Base-by-base conservation (phyloP, 1,284 basidiomycete species). In the Apiotrichum sp. region DNA sequence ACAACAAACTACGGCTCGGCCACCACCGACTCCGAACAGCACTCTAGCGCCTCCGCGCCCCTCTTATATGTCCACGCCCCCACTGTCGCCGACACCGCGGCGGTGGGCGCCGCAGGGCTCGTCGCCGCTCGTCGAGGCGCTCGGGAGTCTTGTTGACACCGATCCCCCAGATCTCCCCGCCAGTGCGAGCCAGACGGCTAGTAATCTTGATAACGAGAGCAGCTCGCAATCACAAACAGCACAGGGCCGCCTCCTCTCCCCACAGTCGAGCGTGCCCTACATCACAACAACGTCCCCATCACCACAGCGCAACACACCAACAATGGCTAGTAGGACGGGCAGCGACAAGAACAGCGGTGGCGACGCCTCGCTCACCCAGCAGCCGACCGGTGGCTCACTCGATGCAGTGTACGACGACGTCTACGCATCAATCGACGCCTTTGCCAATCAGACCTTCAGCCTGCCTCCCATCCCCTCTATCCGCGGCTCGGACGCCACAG, bases 231-330 rank as follows among this genome's bases (percentile, higher is more conserved):
- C 10, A n/a, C 40, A 41, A 41, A 9, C 9, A 41, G n/a, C 40
- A 41, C 11, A 41, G 6, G 58, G 33, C 52, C 63, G 35, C 57
- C 57, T 47, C 51, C 65, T 54, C 43, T 58, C 43, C 42, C 52
- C 31, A 50, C 67, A 42, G 31, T 41, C 3, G 44, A 50, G 3
- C 6, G 22, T 55, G 29, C 50, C 58, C 47, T 63, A 66, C 10
- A 71, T 72, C 34, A 57, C 59, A 22, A 72, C 70, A 6, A 71
- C 65, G 22, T 72, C 71, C 7, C 69, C 71, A 34, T 71, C 70
- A 11, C 71, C 71, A 32, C 62, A 64, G 50, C 59, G 69, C 29
- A 42, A 29, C 29, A 29, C 29, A 29, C 29, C 29, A 29, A 29
- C 29, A 29, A 29, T 29, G 29, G 29, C 29, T 29, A 29, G 29